Conservation (phyloP, 495 filamentous ascomycete genomes). For the Poronia punctata region DNA sequence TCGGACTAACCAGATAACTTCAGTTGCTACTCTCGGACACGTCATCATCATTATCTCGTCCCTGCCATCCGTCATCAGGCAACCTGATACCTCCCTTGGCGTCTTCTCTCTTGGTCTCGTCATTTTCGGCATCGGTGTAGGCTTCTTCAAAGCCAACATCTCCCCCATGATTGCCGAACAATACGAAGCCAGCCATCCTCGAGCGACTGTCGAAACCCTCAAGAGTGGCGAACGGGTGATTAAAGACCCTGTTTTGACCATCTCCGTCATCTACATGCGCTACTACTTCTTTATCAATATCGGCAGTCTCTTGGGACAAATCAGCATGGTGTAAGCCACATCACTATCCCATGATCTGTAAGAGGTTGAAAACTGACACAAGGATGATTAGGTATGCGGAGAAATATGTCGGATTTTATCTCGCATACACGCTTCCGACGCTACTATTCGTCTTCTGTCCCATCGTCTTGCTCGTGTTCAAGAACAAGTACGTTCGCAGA, state of each 20-base stretch:
- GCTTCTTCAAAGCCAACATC: constrained; percentile 60
- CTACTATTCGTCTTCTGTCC: constrained; percentile 52
- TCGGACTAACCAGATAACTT: background rate
- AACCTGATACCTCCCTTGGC: constrained; percentile 46
- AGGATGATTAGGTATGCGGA: constrained; percentile 48
- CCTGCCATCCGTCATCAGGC: constrained; percentile 52
- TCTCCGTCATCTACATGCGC: constrained; percentile 53
- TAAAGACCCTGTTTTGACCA: constrained; percentile 59
- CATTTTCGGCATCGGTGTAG: constrained; percentile 59
- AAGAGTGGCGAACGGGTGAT: constrained; percentile 57
- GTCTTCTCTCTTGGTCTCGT: constrained; percentile 57
- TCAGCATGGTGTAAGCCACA: constrained; percentile 16
- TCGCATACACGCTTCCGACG: constrained; percentile 59
- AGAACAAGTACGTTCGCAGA: constrained; percentile 49
- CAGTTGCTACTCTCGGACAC: constrained; percentile 56
- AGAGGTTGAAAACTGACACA: background rate
- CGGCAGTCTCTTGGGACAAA: constrained; percentile 48
- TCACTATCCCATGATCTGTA: constrained; percentile 8
- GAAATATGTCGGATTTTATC: constrained; percentile 71
- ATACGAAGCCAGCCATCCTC: constrained; percentile 31
- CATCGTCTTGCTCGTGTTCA: constrained; percentile 54
- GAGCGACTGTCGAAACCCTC: constrained; percentile 36
- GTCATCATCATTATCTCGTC: constrained; percentile 58
- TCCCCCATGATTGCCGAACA: constrained; percentile 56
- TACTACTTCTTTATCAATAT: constrained; percentile 69